Evolutionary conservation across 768 basidiomycete genomes (phyloP).

Genomic region (Xerocomus potaroensis): DNA sequence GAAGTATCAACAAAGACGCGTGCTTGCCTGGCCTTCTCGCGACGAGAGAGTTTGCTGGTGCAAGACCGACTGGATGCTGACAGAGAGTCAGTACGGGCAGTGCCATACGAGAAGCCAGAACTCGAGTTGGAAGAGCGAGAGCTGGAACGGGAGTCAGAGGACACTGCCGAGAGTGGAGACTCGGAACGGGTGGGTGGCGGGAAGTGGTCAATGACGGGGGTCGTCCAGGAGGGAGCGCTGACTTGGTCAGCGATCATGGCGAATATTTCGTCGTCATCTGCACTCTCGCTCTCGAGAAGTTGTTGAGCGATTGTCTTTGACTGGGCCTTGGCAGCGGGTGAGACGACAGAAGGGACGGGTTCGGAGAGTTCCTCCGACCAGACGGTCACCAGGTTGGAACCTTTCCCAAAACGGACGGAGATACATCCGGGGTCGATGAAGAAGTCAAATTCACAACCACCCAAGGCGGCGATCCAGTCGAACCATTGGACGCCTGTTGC

Average conservation of each 20-base stretch:
- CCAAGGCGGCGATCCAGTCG: conserved; percentile 71
- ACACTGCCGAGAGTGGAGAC: conserved; percentile 56
- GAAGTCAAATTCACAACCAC: conserved; percentile 69
- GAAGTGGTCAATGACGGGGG: conserved; percentile 61
- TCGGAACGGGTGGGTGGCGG: conserved; percentile 46
- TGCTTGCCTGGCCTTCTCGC: conserved; percentile 64
- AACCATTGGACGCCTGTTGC: conserved; percentile 73
- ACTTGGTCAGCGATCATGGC: conserved; percentile 70
- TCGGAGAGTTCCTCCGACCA: conserved; percentile 58
- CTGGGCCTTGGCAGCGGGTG: conserved; percentile 16
- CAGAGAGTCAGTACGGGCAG: conserved; percentile 49
- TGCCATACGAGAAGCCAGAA: conserved; percentile 67
- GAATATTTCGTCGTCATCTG: conserved; percentile 72
- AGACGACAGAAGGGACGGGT: conserved; percentile 16
- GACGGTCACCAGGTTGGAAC: conserved; percentile 50
- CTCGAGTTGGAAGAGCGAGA: conserved; percentile 69
- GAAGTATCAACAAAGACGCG: conserved; percentile 70
- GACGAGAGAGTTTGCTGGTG: conserved; percentile 54
- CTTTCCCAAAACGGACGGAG: conserved; percentile 54
- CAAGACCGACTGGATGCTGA: conserved; percentile 39
- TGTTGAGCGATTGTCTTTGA: conserved; percentile 70
- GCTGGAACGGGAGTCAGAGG: conserved; percentile 47
- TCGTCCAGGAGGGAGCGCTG: conserved; percentile 62
- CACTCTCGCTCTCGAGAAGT: conserved; percentile 64
- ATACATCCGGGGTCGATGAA: conserved; percentile 79